phyloP scores from a whole-genome alignment of 805 yeast genomes.

The Candida manassasensis region DNA sequence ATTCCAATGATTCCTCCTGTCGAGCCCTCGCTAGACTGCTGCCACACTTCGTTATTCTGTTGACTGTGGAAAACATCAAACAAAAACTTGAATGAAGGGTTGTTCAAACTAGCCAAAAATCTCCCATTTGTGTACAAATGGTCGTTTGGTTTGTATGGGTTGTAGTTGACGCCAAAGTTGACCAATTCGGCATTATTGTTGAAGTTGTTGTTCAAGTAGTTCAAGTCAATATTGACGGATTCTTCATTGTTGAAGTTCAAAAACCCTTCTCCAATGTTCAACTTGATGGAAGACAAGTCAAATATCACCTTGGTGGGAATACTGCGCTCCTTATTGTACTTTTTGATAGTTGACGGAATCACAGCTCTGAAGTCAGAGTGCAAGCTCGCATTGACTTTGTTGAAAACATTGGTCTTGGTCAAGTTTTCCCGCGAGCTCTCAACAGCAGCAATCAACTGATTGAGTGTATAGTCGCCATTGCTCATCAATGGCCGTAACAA shows the following conservation, averaged over 20 bases:
- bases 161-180: conserved; percentile 41
- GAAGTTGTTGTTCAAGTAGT: conserved; percentile 40
- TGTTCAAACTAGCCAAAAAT: conserved; percentile 41
- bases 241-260: conserved; percentile 36
- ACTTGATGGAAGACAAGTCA: conserved; percentile 35
- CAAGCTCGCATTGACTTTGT: conserved; percentile 33
- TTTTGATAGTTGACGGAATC: conserved; percentile 19
- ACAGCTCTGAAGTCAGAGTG: conserved; percentile 34
- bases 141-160: conserved; percentile 51
- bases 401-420: conserved; percentile 42
- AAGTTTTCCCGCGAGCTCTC: conserved; percentile 30
- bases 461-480: conserved; percentile 40
- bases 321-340: conserved; percentile 34
- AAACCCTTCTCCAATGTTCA: conserved; percentile 31
- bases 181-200: conserved; percentile 51
- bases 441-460: conserved; percentile 33
- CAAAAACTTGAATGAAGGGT: conserved; percentile 41
- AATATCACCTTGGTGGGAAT: conserved; percentile 44
- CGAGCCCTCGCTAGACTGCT: conserved; percentile 51
- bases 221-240: conserved; percentile 30
- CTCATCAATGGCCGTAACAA: conserved; percentile 41
- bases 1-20: conserved; percentile 51
- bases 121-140: conserved; percentile 42
- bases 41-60: conserved; percentile 46
- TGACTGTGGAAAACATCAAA: conserved; percentile 28